These are phyloP conservation scores for Clonostachys solani DNA, from an alignment of 2,329 filamentous ascomycete species.

Conservation along the genomic window DNA sequence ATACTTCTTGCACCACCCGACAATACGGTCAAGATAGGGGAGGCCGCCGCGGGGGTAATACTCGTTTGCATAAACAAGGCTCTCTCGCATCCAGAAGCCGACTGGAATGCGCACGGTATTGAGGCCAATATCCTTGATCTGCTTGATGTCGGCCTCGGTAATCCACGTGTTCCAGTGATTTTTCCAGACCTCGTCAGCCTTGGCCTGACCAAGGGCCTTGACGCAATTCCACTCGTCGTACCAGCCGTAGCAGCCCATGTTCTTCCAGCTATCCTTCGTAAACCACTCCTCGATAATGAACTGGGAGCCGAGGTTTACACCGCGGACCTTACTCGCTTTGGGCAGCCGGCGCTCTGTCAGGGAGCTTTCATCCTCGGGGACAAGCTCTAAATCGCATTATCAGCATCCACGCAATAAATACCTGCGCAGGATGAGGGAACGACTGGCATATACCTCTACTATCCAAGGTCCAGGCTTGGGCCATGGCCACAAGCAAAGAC, in stretches of 20 bases:
- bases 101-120: constrained; percentile 51
- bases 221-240: constrained; percentile 2
- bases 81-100: constrained; percentile 51
- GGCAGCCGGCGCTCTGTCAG: background rate
- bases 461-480: background rate
- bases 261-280: constrained; percentile 1
- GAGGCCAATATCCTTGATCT: constrained; percentile 42
- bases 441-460: background rate
- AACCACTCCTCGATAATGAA: constrained; percentile 6
- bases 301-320: constrained; percentile 4
- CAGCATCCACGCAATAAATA: background rate
- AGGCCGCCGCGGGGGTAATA: constrained; percentile 20
- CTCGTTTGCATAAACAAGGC: constrained; percentile 30
- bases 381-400: background rate
- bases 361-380: background rate
- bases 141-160: constrained; percentile 38
- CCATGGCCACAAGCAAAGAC: background rate
- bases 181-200: constrained; percentile 28
- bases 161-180: constrained; percentile 48
- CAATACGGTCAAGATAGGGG: constrained; percentile 38
- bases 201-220: background rate
- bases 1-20: constrained; percentile 39
- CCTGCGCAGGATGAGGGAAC: background rate
- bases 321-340: constrained; percentile 2
- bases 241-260: constrained; percentile 3